These are phyloP conservation scores for Allomyces javanicus DNA, from an alignment of 192 early-diverging fungal genomes.

Conservation along the genomic window DNA sequence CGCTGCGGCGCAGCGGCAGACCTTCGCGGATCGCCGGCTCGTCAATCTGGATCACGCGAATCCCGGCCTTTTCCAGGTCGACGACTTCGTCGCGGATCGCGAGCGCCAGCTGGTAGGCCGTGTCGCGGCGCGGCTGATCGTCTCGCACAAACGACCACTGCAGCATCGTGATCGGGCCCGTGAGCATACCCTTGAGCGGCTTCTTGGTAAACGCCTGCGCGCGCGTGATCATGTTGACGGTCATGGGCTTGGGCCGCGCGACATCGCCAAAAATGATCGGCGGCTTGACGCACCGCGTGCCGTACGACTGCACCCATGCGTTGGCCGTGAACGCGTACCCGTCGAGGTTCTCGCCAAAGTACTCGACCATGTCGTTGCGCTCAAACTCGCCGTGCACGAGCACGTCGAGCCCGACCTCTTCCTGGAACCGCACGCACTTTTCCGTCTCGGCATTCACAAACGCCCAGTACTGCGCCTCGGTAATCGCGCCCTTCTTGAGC, in stretches of 20 bases:
- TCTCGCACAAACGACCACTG: conserved; percentile 98
- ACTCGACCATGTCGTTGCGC: conserved; percentile 90
- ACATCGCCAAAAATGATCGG: conserved; percentile 97
- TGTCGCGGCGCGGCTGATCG: conserved; percentile 68
- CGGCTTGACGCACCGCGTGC: conserved; percentile 89
- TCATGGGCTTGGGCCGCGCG: conserved; percentile 76
- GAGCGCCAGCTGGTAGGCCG: conserved; percentile 76
- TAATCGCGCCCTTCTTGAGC: conserved; percentile 63
- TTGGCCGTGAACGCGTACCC: conserved; percentile 90
- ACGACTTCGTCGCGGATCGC: conserved; percentile 91
- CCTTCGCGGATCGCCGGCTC: conserved; percentile 99
- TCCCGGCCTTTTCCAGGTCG: conserved; percentile 82
- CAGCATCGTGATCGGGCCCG: conserved; percentile 92
- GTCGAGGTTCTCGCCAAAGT: conserved; percentile 84
- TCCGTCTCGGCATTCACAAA: conserved; percentile 76
- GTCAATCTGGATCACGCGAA: conserved; percentile 89
- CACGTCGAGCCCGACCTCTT: conserved; percentile 74
- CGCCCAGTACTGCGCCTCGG: conserved; percentile 44
- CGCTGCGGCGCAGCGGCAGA: conserved; percentile 67
- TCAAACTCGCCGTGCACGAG: conserved; percentile 97
- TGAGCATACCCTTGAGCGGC: conserved; percentile 99
- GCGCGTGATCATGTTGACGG: conserved; percentile 61
- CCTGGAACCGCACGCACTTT: conserved; percentile 70
- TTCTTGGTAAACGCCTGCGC: conserved; percentile 73
- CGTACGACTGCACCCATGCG: conserved; percentile 96